Evolutionary conservation across 1,284 basidiomycete species (phyloP).

Genomic region (Rhodotorula sp.): DNA sequence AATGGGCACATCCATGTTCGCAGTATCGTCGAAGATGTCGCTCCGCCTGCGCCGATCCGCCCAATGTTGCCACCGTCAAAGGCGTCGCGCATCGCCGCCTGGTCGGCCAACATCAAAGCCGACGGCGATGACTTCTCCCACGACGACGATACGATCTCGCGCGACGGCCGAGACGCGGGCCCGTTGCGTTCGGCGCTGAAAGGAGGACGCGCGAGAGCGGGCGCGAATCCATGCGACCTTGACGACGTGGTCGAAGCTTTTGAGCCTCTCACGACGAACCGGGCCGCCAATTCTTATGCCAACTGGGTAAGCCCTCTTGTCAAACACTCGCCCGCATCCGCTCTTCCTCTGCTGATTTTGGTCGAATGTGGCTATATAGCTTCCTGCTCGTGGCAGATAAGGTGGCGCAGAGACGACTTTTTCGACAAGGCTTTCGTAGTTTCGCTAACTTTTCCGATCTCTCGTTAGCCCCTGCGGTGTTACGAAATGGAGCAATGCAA

Average conservation of each 20-base stretch:
- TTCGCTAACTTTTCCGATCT: too few relatives aligned
- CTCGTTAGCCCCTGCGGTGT: too few relatives aligned
- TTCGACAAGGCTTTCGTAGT: too few relatives aligned
- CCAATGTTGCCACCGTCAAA: conserved; percentile 16
- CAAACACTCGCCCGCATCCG: too few relatives aligned
- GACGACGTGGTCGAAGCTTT: conserved; percentile 20
- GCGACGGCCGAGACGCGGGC: background rate
- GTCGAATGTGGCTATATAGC: too few relatives aligned
- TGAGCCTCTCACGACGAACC: conserved; percentile 10
- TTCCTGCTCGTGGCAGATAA: too few relatives aligned
- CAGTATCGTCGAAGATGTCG: conserved; percentile 1
- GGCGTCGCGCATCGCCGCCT: conserved; percentile 24
- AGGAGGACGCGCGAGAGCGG: conserved; percentile 2
- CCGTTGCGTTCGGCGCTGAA: conserved; percentile 21
- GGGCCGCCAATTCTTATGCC: conserved; percentile 7
- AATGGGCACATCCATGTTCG: conserved; percentile 6
- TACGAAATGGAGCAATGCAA: too few relatives aligned
- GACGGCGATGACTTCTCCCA: background rate
- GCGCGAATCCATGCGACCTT: background rate
- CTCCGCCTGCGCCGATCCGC: background rate
- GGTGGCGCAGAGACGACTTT: too few relatives aligned
- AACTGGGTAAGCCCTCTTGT: conserved; percentile 5
- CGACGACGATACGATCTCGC: background rate
- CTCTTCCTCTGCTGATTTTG: too few relatives aligned
- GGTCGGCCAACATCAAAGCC: conserved; percentile 9